These are phyloP conservation scores for Achlya hypogyna DNA, from an alignment of 352 stramenopile genomes.

Conservation along the genomic window DNA sequence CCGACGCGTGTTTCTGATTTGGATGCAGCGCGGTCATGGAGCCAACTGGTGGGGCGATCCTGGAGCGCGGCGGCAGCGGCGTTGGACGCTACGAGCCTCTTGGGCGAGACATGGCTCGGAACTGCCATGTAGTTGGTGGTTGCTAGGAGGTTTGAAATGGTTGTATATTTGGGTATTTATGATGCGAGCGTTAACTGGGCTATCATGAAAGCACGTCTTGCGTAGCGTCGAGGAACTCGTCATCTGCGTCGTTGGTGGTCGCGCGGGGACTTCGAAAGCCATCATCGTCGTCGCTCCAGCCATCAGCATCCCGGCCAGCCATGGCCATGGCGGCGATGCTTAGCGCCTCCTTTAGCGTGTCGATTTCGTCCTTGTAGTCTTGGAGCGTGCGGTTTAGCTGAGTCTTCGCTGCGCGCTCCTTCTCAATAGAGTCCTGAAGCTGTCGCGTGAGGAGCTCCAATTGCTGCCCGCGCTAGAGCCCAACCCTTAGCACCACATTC, in stretches of 20 bases:
- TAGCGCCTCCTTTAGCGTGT: conserved; percentile 63
- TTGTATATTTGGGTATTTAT: no score
- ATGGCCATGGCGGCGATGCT: conserved; percentile 55
- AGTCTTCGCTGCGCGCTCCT: conserved; percentile 42
- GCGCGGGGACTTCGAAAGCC: background rate
- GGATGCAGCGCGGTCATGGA: no score
- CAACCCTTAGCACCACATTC: background rate
- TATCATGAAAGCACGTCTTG: no score
- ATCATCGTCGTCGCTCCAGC: conserved; percentile 13
- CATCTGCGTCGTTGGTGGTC: background rate
- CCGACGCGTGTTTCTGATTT: no score
- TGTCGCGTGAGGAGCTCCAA: conserved; percentile 37
- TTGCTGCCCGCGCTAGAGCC: conserved; percentile 28
- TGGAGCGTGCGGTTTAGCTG: conserved; percentile 45
- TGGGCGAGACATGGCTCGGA: no score
- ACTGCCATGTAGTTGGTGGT: no score
- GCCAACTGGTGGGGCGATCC: no score
- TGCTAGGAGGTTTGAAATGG: background rate
- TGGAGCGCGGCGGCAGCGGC: no score
- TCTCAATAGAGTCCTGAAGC: conserved; percentile 45
- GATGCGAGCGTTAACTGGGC: no score
- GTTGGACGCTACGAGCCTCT: no score
- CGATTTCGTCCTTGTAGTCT: conserved; percentile 63
- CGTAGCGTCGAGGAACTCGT: background rate
- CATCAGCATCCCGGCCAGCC: conserved; percentile 20